Conservation (phyloP, 2,329 filamentous ascomycete genomes). For the Pyrenophora tritici-repentis region DNA sequence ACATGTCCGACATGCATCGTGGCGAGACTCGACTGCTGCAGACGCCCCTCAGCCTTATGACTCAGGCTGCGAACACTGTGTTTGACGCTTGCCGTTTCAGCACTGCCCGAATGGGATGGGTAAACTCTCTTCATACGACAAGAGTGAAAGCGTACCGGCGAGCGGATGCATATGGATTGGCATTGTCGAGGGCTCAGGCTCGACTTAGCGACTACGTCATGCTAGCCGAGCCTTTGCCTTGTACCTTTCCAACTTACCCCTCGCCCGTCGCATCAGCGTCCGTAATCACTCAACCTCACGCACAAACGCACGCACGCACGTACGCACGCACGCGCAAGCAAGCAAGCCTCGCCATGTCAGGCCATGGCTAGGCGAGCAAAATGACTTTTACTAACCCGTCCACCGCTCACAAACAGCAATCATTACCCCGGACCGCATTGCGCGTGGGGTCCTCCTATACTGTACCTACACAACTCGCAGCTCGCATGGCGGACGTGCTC, state of each 20-base stretch:
- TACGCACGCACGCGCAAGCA: slow-evolving; percentile 7
- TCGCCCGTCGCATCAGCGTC: slow-evolving; percentile 3
- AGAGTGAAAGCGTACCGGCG: no score
- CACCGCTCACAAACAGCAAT: no score
- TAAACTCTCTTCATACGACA: no score
- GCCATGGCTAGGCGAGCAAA: no score
- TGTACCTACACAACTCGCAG: neutral
- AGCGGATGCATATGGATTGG: no score
- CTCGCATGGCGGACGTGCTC: neutral
- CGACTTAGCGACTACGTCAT: no score
- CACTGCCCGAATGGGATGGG: no score
- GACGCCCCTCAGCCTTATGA: slow-evolving; percentile 41
- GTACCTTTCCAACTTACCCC: slow-evolving; percentile 2
- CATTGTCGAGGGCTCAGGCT: no score
- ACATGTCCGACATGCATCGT: slow-evolving; percentile 8
- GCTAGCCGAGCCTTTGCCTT: slow-evolving; percentile 4
- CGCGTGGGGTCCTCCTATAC: neutral
- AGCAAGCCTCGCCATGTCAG: slow-evolving; percentile 19
- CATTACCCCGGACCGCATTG: no score
- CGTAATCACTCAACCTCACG: slow-evolving; percentile 18
- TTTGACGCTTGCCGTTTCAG: slow-evolving; percentile 15
- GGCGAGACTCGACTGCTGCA: slow-evolving; percentile 30
- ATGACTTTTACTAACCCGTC: no score
- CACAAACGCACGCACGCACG: slow-evolving; percentile 12
- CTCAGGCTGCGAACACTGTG: slow-evolving; percentile 22